phyloP scores from a whole-genome alignment of 139 green algal genomes.

The Astrephomene gubernaculifera region DNA sequence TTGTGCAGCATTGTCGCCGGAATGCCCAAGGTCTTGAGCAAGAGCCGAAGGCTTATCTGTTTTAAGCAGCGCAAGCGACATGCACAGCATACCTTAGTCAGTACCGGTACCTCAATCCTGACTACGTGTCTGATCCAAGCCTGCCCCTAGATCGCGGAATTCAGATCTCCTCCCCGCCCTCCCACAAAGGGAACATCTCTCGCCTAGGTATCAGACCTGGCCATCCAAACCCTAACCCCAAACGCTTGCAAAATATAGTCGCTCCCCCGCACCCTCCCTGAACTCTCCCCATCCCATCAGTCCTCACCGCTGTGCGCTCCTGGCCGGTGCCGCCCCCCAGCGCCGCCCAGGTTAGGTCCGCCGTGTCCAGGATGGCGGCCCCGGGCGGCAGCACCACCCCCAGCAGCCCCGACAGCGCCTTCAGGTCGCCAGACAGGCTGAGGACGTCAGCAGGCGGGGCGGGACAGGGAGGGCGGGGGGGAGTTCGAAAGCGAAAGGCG shows the following conservation, averaged over 20 bases:
- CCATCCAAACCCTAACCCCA: no score
- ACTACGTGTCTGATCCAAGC: no score
- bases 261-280: neutral
- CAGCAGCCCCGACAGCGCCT: slow-evolving; percentile 15
- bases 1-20: slow-evolving; percentile 46
- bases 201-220: no score
- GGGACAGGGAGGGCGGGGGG: neutral
- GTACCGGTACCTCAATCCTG: neutral
- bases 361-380: slow-evolving; percentile 13
- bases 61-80: neutral
- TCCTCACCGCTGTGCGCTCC: neutral
- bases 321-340: neutral
- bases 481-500: neutral
- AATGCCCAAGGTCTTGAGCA: slow-evolving; percentile 41
- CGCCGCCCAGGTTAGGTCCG: slow-evolving; percentile 3
- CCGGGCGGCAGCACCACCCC: neutral
- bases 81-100: neutral
- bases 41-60: slow-evolving; percentile 23
- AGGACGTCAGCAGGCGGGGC: neutral
- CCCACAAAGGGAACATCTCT: no score
- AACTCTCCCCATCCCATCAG: no score
- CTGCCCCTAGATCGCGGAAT: no score
- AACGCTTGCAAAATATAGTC: no score
- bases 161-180: no score
- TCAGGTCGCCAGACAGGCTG: slow-evolving; percentile 31